Conservation (phyloP, 169 alveolate species). For the Fabrea salina region DNA sequence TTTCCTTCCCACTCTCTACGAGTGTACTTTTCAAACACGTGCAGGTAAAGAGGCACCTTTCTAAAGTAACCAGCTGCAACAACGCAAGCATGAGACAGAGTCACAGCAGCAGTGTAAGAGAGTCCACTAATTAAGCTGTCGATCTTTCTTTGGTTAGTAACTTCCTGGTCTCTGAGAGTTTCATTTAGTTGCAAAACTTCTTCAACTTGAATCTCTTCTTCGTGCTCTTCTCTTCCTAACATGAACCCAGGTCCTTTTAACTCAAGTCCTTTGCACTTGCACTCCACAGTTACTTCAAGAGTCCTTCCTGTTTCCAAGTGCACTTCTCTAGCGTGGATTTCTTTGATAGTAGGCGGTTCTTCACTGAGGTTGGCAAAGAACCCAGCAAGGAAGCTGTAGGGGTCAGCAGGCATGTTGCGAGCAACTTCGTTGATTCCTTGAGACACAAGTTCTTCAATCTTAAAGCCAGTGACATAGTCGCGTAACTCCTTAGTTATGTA, state of each 20-base stretch:
- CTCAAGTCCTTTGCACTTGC: conserved; percentile 17
- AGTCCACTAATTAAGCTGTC: not conserved
- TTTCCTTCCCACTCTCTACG: conserved; percentile 10
- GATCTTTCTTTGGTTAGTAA: conserved; percentile 21
- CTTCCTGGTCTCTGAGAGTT: not conserved
- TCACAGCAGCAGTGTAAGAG: not conserved
- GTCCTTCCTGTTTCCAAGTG: conserved; percentile 4
- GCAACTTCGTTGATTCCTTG: not conserved
- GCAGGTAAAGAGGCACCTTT: conserved; percentile 19
- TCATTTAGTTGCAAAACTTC: not conserved
- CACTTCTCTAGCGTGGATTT: not conserved
- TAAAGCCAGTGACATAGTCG: not conserved
- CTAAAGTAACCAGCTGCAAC: conserved; percentile 24
- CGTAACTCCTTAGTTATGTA: conserved; percentile 19
- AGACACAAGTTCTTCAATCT: conserved; percentile 27
- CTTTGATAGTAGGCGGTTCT: conserved; percentile 20
- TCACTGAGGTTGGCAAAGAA: conserved; percentile 17
- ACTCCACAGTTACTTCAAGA: not conserved
- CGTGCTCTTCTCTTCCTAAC: conserved; percentile 9
- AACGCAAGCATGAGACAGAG: conserved; percentile 12
- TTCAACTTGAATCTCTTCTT: not conserved
- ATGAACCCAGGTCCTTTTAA: conserved; percentile 3
- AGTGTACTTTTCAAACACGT: not conserved
- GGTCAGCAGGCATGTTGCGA: not conserved
- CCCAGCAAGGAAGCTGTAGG: conserved; percentile 24